Conservation (phyloP, 768 basidiomycete species). For the Daedalea quercina region DNA sequence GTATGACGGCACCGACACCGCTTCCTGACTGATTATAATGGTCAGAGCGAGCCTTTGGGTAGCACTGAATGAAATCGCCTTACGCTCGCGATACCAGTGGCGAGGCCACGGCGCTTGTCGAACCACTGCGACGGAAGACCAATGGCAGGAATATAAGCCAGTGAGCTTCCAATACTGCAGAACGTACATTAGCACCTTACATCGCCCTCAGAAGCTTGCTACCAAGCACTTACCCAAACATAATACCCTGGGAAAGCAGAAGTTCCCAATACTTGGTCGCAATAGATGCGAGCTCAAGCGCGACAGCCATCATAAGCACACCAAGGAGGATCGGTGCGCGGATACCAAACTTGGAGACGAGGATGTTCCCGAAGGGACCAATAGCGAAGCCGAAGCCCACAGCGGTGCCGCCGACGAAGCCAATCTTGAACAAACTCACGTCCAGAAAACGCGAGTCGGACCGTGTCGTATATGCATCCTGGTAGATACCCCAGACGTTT, state of each 20-base stretch:
- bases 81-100: conserved; percentile 1
- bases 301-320: neutral
- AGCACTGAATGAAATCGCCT: neutral
- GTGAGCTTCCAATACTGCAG: neutral
- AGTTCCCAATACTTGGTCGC: conserved; percentile 1
- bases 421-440: conserved; percentile 1
- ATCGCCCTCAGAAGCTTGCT: neutral
- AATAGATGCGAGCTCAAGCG: conserved; percentile 1
- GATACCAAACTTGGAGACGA: neutral
- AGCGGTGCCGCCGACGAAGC: conserved; percentile 1
- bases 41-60: neutral
- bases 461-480: neutral
- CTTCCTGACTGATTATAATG: neutral
- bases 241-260: neutral
- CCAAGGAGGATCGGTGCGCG: neutral
- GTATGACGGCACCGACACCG: conserved; percentile 2
- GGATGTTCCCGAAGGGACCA: conserved; percentile 1
- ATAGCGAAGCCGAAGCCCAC: neutral
- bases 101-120: conserved; percentile 2
- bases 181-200: no score
- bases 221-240: conserved; percentile 1
- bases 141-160: conserved; percentile 1
- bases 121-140: conserved; percentile 3
- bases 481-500: conserved; percentile 1
- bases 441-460: neutral